These are phyloP conservation scores for Puccinia brachypodii DNA, from an alignment of 1,284 basidiomycete genomes.

Conservation along the genomic window DNA sequence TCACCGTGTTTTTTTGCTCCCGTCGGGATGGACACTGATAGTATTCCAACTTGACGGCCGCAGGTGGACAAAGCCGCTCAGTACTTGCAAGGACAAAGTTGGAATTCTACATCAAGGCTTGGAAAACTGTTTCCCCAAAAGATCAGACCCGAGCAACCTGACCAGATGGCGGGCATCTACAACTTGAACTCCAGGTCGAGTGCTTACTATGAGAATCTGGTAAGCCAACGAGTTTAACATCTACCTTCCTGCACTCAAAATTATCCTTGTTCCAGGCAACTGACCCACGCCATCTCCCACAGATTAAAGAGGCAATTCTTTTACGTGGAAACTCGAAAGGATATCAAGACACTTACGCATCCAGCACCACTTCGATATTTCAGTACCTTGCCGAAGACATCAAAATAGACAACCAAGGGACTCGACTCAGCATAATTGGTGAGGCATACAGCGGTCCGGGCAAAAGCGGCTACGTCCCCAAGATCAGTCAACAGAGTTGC, in stretches of 20 bases:
- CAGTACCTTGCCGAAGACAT: constrained; percentile 39
- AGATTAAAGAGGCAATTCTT: constrained; percentile 31
- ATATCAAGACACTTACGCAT: constrained; percentile 16
- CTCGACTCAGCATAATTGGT: constrained; percentile 30
- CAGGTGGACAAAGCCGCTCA: constrained; percentile 61
- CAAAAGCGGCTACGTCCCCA: constrained; percentile 5
- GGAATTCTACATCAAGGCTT: constrained; percentile 34
- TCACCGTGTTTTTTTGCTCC: not conserved
- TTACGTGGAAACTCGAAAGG: constrained; percentile 26
- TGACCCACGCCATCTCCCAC: not conserved
- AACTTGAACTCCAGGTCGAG: constrained; percentile 26
- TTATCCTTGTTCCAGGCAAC: no score
- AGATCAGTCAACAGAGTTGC: constrained; percentile 54
- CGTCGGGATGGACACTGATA: not conserved
- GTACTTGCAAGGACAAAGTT: constrained; percentile 57
- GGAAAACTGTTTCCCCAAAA: constrained; percentile 36
- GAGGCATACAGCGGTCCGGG: constrained; percentile 10
- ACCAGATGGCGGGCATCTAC: constrained; percentile 16
- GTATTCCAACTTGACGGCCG: not conserved
- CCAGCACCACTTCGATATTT: constrained; percentile 20
- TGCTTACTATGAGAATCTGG: constrained; percentile 37
- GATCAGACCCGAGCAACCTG: constrained; percentile 30
- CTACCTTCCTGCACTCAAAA: no score
- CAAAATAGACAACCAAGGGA: constrained; percentile 1
- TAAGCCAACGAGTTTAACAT: constrained; percentile 10